A percentile compares a stretch with the other conserved stretches of the same genome.
Evolutionary conservation across 768 basidiomycete genomes (phyloP).

Genomic region (Galerina sulciceps): DNA sequence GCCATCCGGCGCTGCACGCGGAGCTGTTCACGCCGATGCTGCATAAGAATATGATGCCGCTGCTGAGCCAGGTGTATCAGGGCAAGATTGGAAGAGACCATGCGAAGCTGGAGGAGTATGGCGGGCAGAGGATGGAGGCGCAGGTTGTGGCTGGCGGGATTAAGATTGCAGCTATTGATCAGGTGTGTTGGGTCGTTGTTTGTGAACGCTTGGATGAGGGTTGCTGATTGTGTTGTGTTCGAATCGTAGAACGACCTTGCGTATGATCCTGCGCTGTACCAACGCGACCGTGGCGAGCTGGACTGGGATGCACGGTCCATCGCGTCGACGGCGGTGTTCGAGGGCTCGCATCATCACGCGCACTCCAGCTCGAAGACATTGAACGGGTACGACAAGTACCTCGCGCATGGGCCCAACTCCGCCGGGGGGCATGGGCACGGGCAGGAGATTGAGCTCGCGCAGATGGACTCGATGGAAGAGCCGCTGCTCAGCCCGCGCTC

Average conservation of each 20-base stretch:
- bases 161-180: slow-evolving; percentile 81
- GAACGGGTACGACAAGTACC: slow-evolving; percentile 60
- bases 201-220: neutral
- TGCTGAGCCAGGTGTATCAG: slow-evolving; percentile 75
- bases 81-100: slow-evolving; percentile 70
- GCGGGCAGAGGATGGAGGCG: slow-evolving; percentile 76
- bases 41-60: slow-evolving; percentile 83
- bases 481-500: slow-evolving; percentile 55
- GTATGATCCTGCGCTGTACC: slow-evolving; percentile 81
- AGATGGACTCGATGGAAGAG: slow-evolving; percentile 61
- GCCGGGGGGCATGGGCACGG: slow-evolving; percentile 13
- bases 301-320: slow-evolving; percentile 89
- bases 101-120: slow-evolving; percentile 76
- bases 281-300: slow-evolving; percentile 80
- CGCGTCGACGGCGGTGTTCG: slow-evolving; percentile 60
- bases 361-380: slow-evolving; percentile 28
- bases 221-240: neutral
- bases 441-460: slow-evolving; percentile 56
- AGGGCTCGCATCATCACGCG: slow-evolving; percentile 46
- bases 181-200: slow-evolving; percentile 45
- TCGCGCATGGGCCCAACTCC: slow-evolving; percentile 48
- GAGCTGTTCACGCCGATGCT: slow-evolving; percentile 91
- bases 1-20: slow-evolving; percentile 88
- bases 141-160: slow-evolving; percentile 78
- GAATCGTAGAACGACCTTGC: slow-evolving; percentile 64